phyloP scores from a whole-genome alignment of 2,329 filamentous ascomycete species.

The Colletotrichum sp. region DNA sequence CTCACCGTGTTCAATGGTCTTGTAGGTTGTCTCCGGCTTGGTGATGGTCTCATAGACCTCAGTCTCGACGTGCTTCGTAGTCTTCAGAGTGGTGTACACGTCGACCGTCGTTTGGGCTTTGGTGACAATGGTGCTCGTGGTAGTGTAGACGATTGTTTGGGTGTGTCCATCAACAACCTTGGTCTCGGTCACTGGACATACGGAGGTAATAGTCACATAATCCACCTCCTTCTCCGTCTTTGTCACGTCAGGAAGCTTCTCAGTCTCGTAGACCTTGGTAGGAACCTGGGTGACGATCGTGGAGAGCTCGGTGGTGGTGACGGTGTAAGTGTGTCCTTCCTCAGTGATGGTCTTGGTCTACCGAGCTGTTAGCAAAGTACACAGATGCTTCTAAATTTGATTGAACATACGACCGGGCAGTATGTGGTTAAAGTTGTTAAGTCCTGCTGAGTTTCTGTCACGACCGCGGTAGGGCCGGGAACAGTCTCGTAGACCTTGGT shows the following conservation, averaged over 20 bases:
- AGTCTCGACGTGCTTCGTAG: conserved; percentile 38
- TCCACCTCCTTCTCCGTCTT: conserved; percentile 24
- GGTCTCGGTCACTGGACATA: conserved; percentile 37
- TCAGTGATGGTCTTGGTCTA: conserved; percentile 8
- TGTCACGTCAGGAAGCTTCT: conserved; percentile 39
- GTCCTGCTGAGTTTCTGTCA: too few species aligned
- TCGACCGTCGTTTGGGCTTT: conserved; percentile 33
- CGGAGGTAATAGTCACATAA: conserved; percentile 24
- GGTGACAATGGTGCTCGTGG: conserved; percentile 39
- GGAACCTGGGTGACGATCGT: conserved; percentile 34
- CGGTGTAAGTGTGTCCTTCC: conserved; percentile 22
- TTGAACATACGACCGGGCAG: conserved; percentile 37
- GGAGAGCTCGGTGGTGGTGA: conserved; percentile 26
- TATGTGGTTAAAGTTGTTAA: conserved; percentile 19
- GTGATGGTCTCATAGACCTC: conserved; percentile 42
- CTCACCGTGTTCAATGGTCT: conserved; percentile 44
- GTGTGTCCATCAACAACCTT: conserved; percentile 47
- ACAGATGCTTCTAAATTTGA: neutral
- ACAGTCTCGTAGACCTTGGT: conserved; percentile 39
- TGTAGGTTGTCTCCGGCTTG: conserved; percentile 43
- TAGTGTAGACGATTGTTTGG: conserved; percentile 43
- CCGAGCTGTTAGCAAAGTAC: too few species aligned
- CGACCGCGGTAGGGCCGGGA: conserved; percentile 36
- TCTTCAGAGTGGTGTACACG: conserved; percentile 37
- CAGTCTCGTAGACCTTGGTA: conserved; percentile 38